phyloP scores from a whole-genome alignment of 345 rosid genomes.

The Ricinus communis region DNA sequence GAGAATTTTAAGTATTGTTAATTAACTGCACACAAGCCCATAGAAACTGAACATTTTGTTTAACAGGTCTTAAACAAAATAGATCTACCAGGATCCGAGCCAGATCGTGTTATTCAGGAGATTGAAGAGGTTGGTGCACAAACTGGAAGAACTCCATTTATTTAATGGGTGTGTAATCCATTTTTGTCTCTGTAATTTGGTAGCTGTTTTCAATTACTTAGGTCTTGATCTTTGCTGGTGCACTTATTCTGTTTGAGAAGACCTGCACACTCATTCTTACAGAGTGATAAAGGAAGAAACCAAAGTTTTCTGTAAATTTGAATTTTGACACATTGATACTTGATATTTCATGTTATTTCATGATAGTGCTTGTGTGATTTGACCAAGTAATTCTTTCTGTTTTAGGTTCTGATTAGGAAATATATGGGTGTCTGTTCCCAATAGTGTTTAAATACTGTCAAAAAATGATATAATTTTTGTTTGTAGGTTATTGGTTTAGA shows the following conservation, averaged over 20 bases:
- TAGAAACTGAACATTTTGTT: neutral
- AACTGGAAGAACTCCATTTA: constrained; percentile 29
- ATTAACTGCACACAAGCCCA: neutral
- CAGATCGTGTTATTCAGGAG: constrained; percentile 74
- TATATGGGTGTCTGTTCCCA: neutral
- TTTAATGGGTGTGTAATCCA: constrained; percentile 35
- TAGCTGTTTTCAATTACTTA: neutral
- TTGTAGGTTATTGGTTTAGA: constrained; percentile 90
- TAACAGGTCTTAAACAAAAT: constrained; percentile 90
- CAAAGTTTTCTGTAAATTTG: neutral
- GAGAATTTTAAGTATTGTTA: neutral
- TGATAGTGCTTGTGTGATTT: constrained; percentile 5
- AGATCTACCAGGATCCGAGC: constrained; percentile 98
- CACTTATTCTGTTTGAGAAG: neutral
- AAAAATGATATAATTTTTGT: constrained; percentile 8
- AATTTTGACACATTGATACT: neutral
- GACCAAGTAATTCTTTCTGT: constrained; percentile 12
- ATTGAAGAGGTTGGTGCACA: constrained; percentile 91
- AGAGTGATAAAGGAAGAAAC: neutral
- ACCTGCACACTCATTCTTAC: neutral
- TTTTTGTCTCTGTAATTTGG: constrained; percentile 12
- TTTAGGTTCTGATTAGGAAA: constrained; percentile 22
- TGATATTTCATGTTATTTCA: constrained; percentile 7
- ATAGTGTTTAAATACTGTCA: neutral
- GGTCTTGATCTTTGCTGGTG: no score